Conservation (phyloP, 2,329 filamentous ascomycete species). For the Dissoconium aciculare region DNA sequence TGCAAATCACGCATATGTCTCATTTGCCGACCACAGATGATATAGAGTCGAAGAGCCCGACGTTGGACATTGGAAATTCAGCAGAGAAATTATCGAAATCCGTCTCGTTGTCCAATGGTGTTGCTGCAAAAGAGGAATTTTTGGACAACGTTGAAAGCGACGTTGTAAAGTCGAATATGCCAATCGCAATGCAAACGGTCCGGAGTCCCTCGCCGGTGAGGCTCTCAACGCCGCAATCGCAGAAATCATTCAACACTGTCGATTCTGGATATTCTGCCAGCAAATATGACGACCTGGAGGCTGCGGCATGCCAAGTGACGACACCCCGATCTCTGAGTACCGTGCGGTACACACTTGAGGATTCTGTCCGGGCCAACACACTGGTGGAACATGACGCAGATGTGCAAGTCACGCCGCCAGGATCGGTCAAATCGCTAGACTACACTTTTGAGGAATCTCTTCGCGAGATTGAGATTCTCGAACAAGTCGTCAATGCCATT, state of each 20-base stretch:
- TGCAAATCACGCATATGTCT: background rate
- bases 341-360: background rate
- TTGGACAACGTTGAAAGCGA: too few relatives aligned
- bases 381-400: background rate
- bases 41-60: too few relatives aligned
- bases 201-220: background rate
- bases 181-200: background rate
- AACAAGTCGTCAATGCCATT: constrained; percentile 37
- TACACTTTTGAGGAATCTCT: constrained; percentile 33
- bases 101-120: too few relatives aligned
- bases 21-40: background rate
- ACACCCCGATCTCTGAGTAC: constrained; percentile 7
- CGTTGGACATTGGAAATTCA: too few relatives aligned
- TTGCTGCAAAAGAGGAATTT: too few relatives aligned
- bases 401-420: constrained; percentile 3
- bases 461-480: constrained; percentile 36
- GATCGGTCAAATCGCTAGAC: constrained; percentile 8
- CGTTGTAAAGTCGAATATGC: too few relatives aligned
- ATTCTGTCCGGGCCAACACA: background rate
- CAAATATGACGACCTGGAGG: constrained; percentile 16
- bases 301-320: constrained; percentile 7
- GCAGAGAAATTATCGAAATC: too few relatives aligned
- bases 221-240: background rate
- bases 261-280: constrained; percentile 2
- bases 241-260: background rate